Evolutionary conservation across 108 stramenopile genomes (phyloP).

Genomic region (Bacterosira constricta): DNA sequence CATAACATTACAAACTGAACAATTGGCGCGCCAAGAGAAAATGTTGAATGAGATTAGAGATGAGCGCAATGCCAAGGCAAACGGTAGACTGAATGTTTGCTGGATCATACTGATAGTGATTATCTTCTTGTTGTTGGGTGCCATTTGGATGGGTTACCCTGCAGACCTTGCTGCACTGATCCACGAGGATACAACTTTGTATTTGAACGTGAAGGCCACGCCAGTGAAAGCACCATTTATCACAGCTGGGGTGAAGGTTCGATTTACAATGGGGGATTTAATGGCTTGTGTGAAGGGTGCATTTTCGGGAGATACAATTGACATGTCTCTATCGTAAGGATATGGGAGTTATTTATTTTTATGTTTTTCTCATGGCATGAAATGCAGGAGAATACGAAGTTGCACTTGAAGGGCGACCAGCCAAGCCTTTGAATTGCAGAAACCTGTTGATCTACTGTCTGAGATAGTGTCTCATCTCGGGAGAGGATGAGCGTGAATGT

Average conservation of each 20-base stretch:
- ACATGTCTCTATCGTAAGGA: slow-evolving; percentile 3
- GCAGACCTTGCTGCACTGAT: neutral
- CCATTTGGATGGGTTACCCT: neutral
- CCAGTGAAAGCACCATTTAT: slow-evolving; percentile 21
- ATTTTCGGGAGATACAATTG: slow-evolving; percentile 6
- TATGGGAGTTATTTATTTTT: no score
- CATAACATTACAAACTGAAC: slow-evolving; percentile 12
- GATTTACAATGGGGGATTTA: slow-evolving; percentile 25
- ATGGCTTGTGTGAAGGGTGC: slow-evolving; percentile 11
- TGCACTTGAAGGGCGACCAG: no score
- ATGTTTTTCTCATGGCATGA: no score
- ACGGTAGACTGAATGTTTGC: no score
- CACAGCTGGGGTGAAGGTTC: slow-evolving; percentile 14
- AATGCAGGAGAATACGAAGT: no score
- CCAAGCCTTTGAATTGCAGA: no score
- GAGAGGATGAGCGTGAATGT: no score
- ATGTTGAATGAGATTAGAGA: slow-evolving; percentile 12
- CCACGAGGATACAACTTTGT: neutral
- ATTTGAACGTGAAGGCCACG: slow-evolving; percentile 16
- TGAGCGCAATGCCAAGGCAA: neutral
- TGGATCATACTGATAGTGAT: neutral
- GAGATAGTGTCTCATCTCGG: no score
- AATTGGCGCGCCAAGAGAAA: slow-evolving; percentile 14
- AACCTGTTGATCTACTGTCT: no score
- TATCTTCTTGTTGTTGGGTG: neutral